Evolutionary conservation across 768 basidiomycete genomes (phyloP), one percentile per base, ranked within the genome.

Genomic region (Lactarius vividus): DNA sequence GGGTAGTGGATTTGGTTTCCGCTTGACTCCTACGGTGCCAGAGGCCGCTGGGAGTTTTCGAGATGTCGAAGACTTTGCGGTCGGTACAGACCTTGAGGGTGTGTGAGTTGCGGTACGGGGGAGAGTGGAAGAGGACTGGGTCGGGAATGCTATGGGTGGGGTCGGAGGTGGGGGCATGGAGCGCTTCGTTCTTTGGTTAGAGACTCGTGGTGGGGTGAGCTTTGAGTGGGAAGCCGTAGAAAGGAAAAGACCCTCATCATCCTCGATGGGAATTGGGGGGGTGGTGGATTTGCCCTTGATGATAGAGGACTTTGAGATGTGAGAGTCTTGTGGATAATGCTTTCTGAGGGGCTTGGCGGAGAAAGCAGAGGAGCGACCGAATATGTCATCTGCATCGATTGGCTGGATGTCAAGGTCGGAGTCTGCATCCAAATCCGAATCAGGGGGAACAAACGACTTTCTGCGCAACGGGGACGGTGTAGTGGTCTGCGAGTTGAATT

Each of bases 201-300:
- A 49, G 4, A 10, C n/a, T 53, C 69, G 64, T 23, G 56, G 64
- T 16, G 56, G 42, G 29, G 59, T 39, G 15, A 29, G 52, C 56
- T 57, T 63, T n/a, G 59, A 15, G 18, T 59, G 59, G 2, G 69
- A 31, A 23, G 29, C 28, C 2, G 64, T 23, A 4, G 69, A 69
- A 10, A 70, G 63, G 40, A 70, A 70, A 16, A 70, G 58, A 15
- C 68, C 68, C 10, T 69, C 69, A 9, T 65, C 68, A 57, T 70
- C 69, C 55, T 66, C 68, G 8, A 69, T 31, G 26, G 57, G 67
- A 39, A 31, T 10, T 9, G 59, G 39, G 15, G 60, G 46, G 16
- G 57, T 26, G 31, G 39, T 29, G 13, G 66, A 64, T 20, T 33
- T 57, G 33, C 26, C 65, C 23, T 57, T 42, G 53, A 18, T 63